Evolutionary conservation across 768 basidiomycete genomes (phyloP), one percentile per base, ranked within the genome.

Genomic region (Lepiota venenata): DNA sequence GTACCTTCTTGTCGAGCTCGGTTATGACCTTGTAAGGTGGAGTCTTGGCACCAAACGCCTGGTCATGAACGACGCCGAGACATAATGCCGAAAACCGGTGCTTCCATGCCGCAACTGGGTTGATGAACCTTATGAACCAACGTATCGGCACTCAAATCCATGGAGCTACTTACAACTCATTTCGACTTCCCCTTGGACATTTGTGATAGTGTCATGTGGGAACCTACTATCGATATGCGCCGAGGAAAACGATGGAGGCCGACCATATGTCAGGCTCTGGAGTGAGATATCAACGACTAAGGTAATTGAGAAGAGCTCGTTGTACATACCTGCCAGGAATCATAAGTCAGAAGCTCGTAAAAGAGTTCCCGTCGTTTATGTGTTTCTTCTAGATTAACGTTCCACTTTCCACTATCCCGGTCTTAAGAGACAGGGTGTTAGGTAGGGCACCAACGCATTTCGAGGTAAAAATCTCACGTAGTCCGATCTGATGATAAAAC

Each of bases 221-320:
- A 81, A 68, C 58, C 80, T 77, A 58, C 76, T 74, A 61, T 84
- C 81, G 57, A 84, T 71, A 63, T 85, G 83, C 8, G 76, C 64
- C 21, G 75, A 69, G 2, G 81, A 75, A 51, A 87, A 77, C 5
- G 85, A 86, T 2, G 85, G 85, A 2, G 86, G 86, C 6, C 86
- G 77, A 51, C 85, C 85, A 66, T 82, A 87, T 9, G 85, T 87
- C 55, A 88, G 66, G 62, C 84, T 85, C 86, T 88, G 60, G 32
- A 50, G 35, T 36, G 22, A 41, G 25, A 43, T 27, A 56, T 50
- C 49, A 56, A 39, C 25, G 46, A 48, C 36, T 22, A 36, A 20
- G 37, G 27, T 18, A 21, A 54, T 53, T 12, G 16, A 44, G 41
- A 52, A 50, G 45, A 7, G 48, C 43, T 37, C n/a, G 45, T 22